Percentiles rank a stretch among this genome's conserved stretches.
phyloP scores from a whole-genome alignment of 2,329 filamentous ascomycete species.

The Pestalotiopsis fici region DNA sequence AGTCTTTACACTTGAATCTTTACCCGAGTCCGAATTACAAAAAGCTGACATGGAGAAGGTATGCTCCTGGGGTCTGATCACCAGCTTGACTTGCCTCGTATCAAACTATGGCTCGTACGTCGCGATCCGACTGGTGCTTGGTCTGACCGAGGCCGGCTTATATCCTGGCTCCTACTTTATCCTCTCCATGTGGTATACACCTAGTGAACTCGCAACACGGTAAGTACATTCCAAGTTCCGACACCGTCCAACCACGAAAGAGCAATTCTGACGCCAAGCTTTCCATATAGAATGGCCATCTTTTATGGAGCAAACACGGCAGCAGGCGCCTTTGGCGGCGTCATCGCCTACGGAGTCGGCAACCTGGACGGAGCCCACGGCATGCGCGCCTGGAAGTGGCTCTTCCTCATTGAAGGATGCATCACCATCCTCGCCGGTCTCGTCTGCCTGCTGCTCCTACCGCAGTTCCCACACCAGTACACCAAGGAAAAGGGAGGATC shows the following conservation, averaged over 20 bases:
- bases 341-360: conserved; percentile 37
- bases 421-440: conserved; percentile 31
- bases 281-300: conserved; percentile 13
- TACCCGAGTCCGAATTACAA: too few relatives aligned
- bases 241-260: too few relatives aligned
- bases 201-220: conserved; percentile 17
- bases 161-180: conserved; percentile 23
- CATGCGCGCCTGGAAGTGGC: conserved; percentile 38
- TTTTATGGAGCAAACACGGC: conserved; percentile 34
- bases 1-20: background rate
- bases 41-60: background rate
- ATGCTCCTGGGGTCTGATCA: conserved; percentile 15
- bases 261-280: too few relatives aligned
- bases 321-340: conserved; percentile 35
- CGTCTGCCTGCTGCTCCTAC: conserved; percentile 35
- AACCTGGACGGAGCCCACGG: conserved; percentile 33
- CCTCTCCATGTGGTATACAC: conserved; percentile 23
- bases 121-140: conserved; percentile 18
- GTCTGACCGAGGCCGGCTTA: conserved; percentile 22
- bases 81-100: conserved; percentile 11
- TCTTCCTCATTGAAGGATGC: conserved; percentile 17
- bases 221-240: background rate
- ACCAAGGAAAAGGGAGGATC: conserved; percentile 1
- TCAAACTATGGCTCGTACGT: conserved; percentile 14
- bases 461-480: conserved; percentile 26